Percentiles rank a stretch among this genome's conserved stretches.
Conservation (phyloP, 73 alveolate genomes). For the Paramecium sexaurelia region DNA sequence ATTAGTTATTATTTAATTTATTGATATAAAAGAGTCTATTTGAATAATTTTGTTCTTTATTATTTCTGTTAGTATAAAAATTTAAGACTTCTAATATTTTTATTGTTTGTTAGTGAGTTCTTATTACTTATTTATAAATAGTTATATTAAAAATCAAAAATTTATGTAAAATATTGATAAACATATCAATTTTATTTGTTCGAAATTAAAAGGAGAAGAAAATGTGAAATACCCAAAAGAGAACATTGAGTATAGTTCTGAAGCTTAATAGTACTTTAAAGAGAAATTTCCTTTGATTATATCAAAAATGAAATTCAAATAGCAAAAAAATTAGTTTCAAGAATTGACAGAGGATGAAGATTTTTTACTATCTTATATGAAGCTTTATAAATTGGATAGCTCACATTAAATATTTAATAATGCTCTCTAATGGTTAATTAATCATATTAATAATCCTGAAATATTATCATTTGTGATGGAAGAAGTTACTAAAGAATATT, state of each 20-base stretch:
- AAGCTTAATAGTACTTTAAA: neutral
- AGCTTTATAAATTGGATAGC: neutral
- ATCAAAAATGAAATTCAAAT: neutral
- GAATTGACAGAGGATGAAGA: constrained; percentile 5
- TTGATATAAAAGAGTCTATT: too few species aligned
- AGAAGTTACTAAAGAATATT: neutral
- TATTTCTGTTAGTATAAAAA: too few species aligned
- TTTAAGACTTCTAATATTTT: too few species aligned
- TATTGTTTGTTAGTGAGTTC: neutral
- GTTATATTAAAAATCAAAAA: neutral
- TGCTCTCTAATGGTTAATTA: neutral
- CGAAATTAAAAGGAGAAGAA: neutral
- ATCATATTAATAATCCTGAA: neutral
- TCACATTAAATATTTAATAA: neutral
- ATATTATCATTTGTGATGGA: constrained; percentile 7
- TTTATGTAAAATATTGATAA: neutral
- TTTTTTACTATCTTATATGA: neutral
- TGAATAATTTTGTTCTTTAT: too few species aligned
- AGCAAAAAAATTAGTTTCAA: neutral
- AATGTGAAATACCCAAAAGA: neutral
- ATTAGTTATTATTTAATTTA: too few species aligned
- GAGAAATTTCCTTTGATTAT: neutral
- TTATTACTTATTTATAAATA: neutral
- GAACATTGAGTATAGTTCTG: neutral
- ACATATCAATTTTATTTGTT: neutral